phyloP scores from a whole-genome alignment of 306 rosid species.

The Rubus parviflorus region DNA sequence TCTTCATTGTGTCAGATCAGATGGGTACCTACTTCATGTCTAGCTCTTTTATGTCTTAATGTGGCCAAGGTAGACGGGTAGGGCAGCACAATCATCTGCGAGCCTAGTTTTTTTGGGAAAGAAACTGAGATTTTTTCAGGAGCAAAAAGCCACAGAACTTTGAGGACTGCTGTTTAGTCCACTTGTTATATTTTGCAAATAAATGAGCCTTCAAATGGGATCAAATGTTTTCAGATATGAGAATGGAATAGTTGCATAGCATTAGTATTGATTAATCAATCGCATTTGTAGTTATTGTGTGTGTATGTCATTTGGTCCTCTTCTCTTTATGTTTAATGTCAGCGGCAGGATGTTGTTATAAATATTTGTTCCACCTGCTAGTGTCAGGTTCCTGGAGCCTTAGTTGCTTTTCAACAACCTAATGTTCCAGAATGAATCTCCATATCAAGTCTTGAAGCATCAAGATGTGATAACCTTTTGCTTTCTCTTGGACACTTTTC shows the following conservation, averaged over 20 bases:
- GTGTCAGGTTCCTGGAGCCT: constrained; percentile 5
- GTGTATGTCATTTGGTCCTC: background rate
- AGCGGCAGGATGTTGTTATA: background rate
- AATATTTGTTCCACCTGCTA: background rate
- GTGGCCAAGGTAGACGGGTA: background rate
- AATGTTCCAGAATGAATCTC: background rate
- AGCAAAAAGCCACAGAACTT: no score
- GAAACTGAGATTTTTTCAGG: no score
- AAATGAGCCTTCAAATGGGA: background rate
- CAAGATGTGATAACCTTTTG: background rate
- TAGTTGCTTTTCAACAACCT: background rate
- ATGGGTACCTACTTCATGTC: constrained; percentile 3
- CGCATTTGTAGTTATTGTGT: background rate
- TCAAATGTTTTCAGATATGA: background rate
- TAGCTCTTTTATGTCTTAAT: background rate
- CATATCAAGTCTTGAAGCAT: background rate
- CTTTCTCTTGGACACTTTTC: background rate
- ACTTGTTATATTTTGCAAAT: background rate
- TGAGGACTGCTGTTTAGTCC: background rate
- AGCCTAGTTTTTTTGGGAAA: background rate
- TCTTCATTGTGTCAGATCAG: background rate
- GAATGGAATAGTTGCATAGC: background rate
- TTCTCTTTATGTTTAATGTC: background rate
- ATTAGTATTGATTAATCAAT: background rate
- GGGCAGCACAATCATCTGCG: background rate